Percentiles rank a stretch among this genome's conserved stretches.
Conservation (phyloP, 257 asterid genomes). For the Fraxinus anomala region DNA sequence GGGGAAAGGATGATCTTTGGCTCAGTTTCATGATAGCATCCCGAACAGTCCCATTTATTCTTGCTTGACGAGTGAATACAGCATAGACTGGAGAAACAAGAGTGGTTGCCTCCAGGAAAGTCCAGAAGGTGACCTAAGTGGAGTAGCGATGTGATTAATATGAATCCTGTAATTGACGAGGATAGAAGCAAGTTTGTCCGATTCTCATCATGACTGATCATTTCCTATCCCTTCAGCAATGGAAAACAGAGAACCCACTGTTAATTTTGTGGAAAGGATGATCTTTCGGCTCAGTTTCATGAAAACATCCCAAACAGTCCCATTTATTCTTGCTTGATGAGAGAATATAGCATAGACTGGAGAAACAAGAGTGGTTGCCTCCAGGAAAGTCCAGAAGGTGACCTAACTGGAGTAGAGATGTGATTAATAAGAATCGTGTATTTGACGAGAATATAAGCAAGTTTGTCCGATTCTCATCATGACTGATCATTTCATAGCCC, state of each 20-base stretch:
- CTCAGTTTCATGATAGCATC: background rate
- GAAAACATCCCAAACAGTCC: background rate
- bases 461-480: background rate
- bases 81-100: background rate
- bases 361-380: background rate
- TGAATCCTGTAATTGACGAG: conserved; percentile 1
- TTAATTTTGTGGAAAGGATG: too few relatives aligned
- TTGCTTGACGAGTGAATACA: background rate
- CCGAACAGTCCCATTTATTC: background rate
- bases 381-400: background rate
- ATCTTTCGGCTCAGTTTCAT: background rate
- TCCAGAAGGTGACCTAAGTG: background rate
- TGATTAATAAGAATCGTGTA: background rate
- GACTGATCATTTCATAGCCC: background rate
- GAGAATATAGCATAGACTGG: background rate
- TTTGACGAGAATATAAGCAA: conserved; percentile 16
- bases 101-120: background rate
- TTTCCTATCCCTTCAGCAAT: background rate
- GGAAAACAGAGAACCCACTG: conserved; percentile 13
- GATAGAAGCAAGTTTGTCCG: conserved; percentile 11
- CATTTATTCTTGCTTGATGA: background rate
- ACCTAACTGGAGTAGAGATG: background rate
- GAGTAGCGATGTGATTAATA: background rate
- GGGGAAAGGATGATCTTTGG: too few relatives aligned
- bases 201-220: background rate